Evolutionary conservation across 1,284 basidiomycete genomes (phyloP).

Genomic region (Cutaneotrichosporon sp.): DNA sequence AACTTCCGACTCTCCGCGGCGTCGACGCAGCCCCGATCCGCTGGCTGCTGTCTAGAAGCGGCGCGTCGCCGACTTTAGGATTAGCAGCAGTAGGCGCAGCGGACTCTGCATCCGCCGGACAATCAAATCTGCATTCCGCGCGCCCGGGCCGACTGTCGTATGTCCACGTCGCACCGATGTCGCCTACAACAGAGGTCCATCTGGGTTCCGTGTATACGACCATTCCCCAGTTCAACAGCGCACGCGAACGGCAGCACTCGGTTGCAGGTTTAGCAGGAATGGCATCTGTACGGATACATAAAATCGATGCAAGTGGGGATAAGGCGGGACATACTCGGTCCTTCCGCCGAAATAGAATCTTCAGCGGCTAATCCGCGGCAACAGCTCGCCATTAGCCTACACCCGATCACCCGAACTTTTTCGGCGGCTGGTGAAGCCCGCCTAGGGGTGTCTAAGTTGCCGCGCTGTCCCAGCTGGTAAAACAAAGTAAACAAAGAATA

Average conservation of each 20-base stretch:
- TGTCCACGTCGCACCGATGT: neutral
- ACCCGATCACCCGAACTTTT: neutral
- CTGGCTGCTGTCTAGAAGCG: neutral
- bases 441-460: too few relatives aligned
- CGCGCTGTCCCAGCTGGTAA: too few relatives aligned
- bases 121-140: neutral
- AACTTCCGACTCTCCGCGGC: neutral
- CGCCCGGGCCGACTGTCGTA: neutral
- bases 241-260: too few relatives aligned
- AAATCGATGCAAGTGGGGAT: neutral
- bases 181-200: too few relatives aligned
- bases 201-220: neutral
- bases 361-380: neutral
- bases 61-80: too few relatives aligned
- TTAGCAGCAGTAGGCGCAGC: neutral
- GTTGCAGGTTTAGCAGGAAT: neutral
- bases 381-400: neutral
- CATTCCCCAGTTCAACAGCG: neutral
- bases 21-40: neutral
- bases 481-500: too few relatives aligned
- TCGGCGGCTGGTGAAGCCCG: too few relatives aligned
- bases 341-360: too few relatives aligned
- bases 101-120: neutral
- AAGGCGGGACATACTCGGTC: neutral
- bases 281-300: too few relatives aligned